Base-by-base conservation (phyloP, 768 basidiomycete species). In the Nidula microcarpa region DNA sequence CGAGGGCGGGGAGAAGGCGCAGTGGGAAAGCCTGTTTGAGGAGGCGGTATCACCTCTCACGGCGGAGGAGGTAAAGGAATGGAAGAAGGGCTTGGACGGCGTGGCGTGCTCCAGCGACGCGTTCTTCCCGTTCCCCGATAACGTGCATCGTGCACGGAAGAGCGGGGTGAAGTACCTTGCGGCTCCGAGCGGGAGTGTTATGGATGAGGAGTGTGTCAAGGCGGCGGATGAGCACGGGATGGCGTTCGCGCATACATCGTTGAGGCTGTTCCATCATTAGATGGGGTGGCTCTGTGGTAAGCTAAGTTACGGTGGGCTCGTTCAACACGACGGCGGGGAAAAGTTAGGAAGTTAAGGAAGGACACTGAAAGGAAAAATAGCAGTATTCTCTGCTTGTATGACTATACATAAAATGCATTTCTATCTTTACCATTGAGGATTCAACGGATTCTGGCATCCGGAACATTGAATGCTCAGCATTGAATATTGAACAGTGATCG, bases 61-160 rank as follows among this genome's bases (percentile, higher is more conserved):
- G 13, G 78, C 74, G 13, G 76, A 77, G 55, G 94, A 97, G 72
- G 86, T 81, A 66, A 81, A 76, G 63, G 80, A 81, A 50, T 95
- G 94, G 82, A 83, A 82, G 49, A 69, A 61, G 45, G 74, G 87
- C 72, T 74, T 98, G 53, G 86, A 87, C 55, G 90, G 84, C 17
- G 96, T 98, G 49, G 85, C 90, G 5, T 96, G 97, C 71, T 91
- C 91, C 33, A 94, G 92, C 55, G 97, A 99, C 60, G 97, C 96
- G 49, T 99, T 99, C 82, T 98, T 98, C 94, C 97, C 97, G 14
- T 98, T 98, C 84, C 82, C 96, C 10, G 97, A 99, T 65, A 99
- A 98, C 61, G 96, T 99, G 34, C 91, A 98, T 66, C 80, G 97
- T 44, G 91, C 93, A 49, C 79, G 82, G 69, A 87, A 90, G 78